Evolutionary conservation across 2,329 filamentous ascomycete species (phyloP).

Genomic region (Paradendryphiella salina): DNA sequence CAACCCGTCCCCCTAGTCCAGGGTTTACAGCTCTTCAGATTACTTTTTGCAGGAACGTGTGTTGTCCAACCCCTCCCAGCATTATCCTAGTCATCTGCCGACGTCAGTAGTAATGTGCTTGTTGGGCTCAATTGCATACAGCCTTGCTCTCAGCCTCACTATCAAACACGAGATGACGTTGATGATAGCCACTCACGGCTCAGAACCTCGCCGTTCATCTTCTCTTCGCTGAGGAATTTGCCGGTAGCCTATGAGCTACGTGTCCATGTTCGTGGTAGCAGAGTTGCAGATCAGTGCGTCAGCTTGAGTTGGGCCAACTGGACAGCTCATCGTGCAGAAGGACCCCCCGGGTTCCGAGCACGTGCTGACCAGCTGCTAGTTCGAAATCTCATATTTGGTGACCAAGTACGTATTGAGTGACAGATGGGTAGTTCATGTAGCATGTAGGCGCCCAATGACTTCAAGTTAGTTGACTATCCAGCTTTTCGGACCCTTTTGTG

Average conservation of each 20-base stretch:
- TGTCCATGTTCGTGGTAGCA: conserved; percentile 38
- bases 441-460: conserved; percentile 2
- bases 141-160: conserved; percentile 27
- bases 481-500: conserved; percentile 2
- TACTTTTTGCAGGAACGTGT: conserved; percentile 16
- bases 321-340: conserved; percentile 47
- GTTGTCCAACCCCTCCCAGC: conserved; percentile 19
- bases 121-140: conserved; percentile 19
- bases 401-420: background rate
- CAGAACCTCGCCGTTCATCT: conserved; percentile 21
- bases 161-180: conserved; percentile 22
- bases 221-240: conserved; percentile 13
- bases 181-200: conserved; percentile 27
- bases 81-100: conserved; percentile 14
- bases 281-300: conserved; percentile 25
- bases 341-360: conserved; percentile 1
- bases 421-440: background rate
- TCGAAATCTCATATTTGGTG: background rate
- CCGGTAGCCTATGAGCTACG: conserved; percentile 45
- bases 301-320: conserved; percentile 26
- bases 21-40: conserved; percentile 4
- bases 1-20: background rate
- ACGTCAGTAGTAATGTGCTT: conserved; percentile 6
- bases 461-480: background rate
- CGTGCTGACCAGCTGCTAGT: conserved; percentile 7